Conservation (phyloP, 2,329 filamentous ascomycete species). For the Sporothrix variecibatus region DNA sequence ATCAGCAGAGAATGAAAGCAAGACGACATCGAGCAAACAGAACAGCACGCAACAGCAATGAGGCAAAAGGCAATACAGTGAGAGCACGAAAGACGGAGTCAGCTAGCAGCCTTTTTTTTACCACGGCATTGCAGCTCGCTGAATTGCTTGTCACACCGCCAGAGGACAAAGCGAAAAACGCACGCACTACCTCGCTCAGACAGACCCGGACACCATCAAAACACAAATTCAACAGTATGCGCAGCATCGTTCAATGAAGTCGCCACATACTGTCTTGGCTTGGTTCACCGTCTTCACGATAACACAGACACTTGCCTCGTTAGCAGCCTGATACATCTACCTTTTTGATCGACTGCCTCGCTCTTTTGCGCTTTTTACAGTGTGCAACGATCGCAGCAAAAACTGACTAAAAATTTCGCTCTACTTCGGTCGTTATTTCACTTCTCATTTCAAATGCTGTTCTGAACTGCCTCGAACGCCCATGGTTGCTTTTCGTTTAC, state of each 20-base stretch:
- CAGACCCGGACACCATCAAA: neutral
- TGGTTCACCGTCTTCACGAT: neutral
- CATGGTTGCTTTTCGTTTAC: neutral
- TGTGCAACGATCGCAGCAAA: neutral
- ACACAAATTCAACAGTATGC: neutral
- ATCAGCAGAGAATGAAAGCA: neutral
- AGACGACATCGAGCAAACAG: neutral
- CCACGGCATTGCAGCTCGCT: neutral
- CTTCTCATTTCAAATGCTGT: neutral
- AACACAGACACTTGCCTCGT: neutral
- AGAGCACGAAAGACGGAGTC: neutral
- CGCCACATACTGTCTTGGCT: constrained; percentile 5
- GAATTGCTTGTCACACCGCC: neutral
- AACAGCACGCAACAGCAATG: neutral
- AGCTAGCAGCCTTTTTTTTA: neutral
- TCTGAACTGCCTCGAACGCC: neutral
- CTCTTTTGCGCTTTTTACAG: neutral
- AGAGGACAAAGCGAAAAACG: neutral
- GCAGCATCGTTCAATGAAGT: neutral
- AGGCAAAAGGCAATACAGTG: neutral
- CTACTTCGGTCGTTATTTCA: neutral
- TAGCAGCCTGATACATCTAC: neutral
- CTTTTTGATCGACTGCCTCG: neutral
- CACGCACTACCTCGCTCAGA: neutral
- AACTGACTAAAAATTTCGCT: neutral